Evolutionary conservation across 495 filamentous ascomycete species (phyloP).

Genomic region (Copromyces sp.): DNA sequence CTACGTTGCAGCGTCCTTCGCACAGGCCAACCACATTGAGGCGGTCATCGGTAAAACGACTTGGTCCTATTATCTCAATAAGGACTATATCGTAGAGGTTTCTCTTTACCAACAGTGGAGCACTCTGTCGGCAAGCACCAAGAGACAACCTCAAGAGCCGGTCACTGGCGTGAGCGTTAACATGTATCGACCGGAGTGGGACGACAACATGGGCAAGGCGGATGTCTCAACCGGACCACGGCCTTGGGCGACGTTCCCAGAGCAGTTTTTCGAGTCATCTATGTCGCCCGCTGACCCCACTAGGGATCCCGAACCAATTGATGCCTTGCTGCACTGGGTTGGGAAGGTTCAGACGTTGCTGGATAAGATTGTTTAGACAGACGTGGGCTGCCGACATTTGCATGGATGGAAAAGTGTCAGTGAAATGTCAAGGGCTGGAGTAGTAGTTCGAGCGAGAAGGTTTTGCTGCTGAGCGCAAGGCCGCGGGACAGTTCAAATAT

Average conservation of each 20-base stretch:
- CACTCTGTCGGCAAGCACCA: not conserved
- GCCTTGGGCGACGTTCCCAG: constrained; percentile 7
- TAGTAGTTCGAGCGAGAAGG: not conserved
- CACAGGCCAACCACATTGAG: not conserved
- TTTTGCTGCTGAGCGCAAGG: not conserved
- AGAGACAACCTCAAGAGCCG: not conserved
- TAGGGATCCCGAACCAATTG: not conserved
- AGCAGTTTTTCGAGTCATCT: constrained; percentile 4
- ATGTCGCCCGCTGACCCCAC: not conserved
- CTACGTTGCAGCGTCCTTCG: not conserved
- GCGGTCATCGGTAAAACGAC: constrained; percentile 7
- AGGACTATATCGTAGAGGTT: constrained; percentile 11
- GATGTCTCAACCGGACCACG: constrained; percentile 3
- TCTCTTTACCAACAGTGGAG: constrained; percentile 5
- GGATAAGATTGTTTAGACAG: not conserved
- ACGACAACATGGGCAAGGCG: constrained; percentile 4
- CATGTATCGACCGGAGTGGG: constrained; percentile 12
- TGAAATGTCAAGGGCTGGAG: not conserved
- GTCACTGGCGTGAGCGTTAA: not conserved
- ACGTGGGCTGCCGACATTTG: not conserved
- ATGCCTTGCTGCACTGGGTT: constrained; percentile 11
- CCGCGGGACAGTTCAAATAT: not conserved
- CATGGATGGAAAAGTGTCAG: not conserved
- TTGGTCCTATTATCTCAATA: constrained; percentile 5
- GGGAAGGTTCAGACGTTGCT: constrained; percentile 9